phyloP scores from a whole-genome alignment of 1,284 basidiomycete species.

The Chalciporus sp. region DNA sequence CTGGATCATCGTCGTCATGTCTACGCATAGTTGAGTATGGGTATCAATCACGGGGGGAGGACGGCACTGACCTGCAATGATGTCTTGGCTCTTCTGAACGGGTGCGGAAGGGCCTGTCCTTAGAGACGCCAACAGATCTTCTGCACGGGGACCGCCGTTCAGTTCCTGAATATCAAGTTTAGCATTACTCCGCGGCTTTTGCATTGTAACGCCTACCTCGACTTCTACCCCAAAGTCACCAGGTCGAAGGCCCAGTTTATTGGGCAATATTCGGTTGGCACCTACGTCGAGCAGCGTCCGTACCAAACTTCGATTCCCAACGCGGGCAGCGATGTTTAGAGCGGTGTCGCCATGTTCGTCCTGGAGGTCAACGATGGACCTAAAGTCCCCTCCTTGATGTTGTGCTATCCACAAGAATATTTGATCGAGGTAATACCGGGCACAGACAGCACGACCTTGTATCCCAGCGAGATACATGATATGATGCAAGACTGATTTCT shows the following conservation, averaged over 20 bases:
- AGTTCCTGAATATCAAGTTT: slow-evolving; percentile 54
- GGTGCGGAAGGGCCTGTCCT: slow-evolving; percentile 72
- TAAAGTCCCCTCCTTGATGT: slow-evolving; percentile 72
- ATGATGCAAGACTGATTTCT: slow-evolving; percentile 93
- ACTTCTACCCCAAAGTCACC: slow-evolving; percentile 93
- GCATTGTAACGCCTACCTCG: slow-evolving; percentile 57
- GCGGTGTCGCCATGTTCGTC: slow-evolving; percentile 98
- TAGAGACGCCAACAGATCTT: slow-evolving; percentile 73
- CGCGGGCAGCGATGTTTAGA: slow-evolving; percentile 91
- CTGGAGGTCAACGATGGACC: slow-evolving; percentile 86
- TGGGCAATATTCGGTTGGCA: slow-evolving; percentile 89
- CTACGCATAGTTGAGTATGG: slow-evolving; percentile 41
- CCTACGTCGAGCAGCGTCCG: slow-evolving; percentile 90
- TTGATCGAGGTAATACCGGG: slow-evolving; percentile 91
- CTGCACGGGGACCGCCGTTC: slow-evolving; percentile 66
- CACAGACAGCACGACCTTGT: slow-evolving; percentile 81
- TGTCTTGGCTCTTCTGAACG: slow-evolving; percentile 87
- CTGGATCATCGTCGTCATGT: slow-evolving; percentile 86
- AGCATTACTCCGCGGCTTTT: not conserved
- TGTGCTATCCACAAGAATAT: slow-evolving; percentile 85
- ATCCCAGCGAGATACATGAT: slow-evolving; percentile 90
- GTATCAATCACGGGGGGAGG: not conserved
- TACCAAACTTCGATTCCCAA: slow-evolving; percentile 90
- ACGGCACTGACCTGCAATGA: slow-evolving; percentile 69
- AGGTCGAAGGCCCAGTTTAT: slow-evolving; percentile 91